phyloP scores from a whole-genome alignment of 352 stramenopile species.

The Globisporangium parvum region DNA sequence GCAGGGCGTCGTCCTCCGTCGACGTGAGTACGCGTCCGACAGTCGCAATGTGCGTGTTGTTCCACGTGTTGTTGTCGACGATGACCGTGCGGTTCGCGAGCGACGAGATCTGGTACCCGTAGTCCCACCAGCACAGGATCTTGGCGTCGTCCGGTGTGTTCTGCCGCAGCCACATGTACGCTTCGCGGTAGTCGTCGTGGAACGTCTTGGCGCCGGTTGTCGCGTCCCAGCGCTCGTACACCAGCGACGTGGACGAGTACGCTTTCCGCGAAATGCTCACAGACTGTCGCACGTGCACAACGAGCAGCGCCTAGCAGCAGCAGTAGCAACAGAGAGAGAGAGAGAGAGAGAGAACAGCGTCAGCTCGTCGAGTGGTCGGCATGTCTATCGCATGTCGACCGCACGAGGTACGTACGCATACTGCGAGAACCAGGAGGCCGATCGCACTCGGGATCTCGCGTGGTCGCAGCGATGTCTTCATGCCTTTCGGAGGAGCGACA shows the following conservation, averaged over 20 bases:
- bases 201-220: constrained; percentile 34
- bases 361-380: neutral
- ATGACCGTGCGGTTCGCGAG: constrained; percentile 80
- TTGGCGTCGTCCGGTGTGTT: constrained; percentile 65
- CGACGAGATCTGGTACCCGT: constrained; percentile 81
- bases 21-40: constrained; percentile 81
- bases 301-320: constrained; percentile 40
- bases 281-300: constrained; percentile 60
- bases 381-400: neutral
- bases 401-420: constrained; percentile 30
- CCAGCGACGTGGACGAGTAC: constrained; percentile 75
- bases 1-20: constrained; percentile 55
- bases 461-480: constrained; percentile 5
- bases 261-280: constrained; percentile 58
- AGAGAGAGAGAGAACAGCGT: neutral
- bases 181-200: constrained; percentile 79
- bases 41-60: constrained; percentile 95
- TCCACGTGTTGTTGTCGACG: constrained; percentile 97
- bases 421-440: constrained; percentile 44
- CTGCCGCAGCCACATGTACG: constrained; percentile 71
- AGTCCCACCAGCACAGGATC: constrained; percentile 85
- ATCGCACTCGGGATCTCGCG: constrained; percentile 21
- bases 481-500: constrained; percentile 10
- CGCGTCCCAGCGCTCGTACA: constrained; percentile 55
- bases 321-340: neutral